These are phyloP conservation scores for Aspergillus puulaauensis DNA, from an alignment of 2,329 filamentous ascomycete genomes.

Conservation along the genomic window DNA sequence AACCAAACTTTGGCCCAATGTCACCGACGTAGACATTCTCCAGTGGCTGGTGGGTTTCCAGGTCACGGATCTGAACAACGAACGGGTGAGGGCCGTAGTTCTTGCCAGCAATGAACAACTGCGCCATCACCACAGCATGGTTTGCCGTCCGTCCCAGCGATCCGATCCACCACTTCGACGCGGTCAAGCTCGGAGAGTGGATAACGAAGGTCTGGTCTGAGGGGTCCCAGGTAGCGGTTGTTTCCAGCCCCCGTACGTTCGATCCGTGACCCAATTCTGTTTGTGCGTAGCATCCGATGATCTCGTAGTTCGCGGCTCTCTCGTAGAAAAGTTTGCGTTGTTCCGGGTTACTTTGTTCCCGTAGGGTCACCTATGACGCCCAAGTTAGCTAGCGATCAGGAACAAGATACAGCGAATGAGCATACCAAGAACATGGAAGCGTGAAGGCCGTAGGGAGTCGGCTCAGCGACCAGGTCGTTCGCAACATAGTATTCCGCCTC, in stretches of 20 bases:
- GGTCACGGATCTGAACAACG: conserved; percentile 70
- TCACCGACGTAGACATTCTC: conserved; percentile 73
- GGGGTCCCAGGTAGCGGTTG: conserved; percentile 70
- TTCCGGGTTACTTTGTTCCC: conserved; percentile 69
- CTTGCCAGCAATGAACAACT: conserved; percentile 68
- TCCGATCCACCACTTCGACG: conserved; percentile 84
- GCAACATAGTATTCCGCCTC: conserved; percentile 64
- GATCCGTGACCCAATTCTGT: conserved; percentile 78
- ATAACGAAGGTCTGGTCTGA: conserved; percentile 73
- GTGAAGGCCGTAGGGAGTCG: conserved; percentile 72
- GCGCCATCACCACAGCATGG: conserved; percentile 76
- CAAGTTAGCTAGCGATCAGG: conserved; percentile 11
- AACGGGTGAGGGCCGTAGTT: conserved; percentile 74
- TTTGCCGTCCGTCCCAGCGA: conserved; percentile 74
- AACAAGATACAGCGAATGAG: no score
- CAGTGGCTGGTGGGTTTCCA: conserved; percentile 68
- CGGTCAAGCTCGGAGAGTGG: conserved; percentile 70
- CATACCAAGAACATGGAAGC: conserved; percentile 66
- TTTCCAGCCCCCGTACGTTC: conserved; percentile 72
- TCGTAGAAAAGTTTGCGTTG: conserved; percentile 73
- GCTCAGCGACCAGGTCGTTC: conserved; percentile 69
- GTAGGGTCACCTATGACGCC: conserved; percentile 58
- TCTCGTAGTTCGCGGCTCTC: conserved; percentile 66
- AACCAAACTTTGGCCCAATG: conserved; percentile 77
- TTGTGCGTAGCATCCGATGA: conserved; percentile 78